Conservation (phyloP, 73 alveolate species). For the Paramecium pentaurelia region DNA sequence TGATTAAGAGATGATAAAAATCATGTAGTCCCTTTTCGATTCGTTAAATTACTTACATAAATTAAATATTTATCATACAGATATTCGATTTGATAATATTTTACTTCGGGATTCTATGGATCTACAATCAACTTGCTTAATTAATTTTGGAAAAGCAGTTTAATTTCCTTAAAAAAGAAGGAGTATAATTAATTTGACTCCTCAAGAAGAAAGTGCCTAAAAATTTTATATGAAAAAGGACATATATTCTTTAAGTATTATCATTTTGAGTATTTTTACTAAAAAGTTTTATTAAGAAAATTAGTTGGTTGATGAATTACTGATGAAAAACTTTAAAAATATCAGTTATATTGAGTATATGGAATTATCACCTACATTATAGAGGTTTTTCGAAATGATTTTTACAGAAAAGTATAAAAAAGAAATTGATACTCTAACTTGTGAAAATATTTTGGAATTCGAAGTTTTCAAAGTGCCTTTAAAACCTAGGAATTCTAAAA, state of each 20-base stretch:
- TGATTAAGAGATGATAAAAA: constrained; percentile 40
- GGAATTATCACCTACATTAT: neutral
- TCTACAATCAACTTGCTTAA: neutral
- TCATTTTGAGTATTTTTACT: neutral
- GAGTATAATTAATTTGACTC: neutral
- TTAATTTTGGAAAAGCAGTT: neutral
- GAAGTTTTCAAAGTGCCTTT: neutral
- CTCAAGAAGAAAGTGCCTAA: neutral
- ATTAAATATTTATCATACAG: constrained; percentile 28
- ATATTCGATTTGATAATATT: constrained; percentile 37
- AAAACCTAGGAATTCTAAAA: neutral
- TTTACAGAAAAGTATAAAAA: neutral
- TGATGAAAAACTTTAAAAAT: neutral
- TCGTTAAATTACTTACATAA: constrained; percentile 25
- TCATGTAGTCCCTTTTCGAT: neutral
- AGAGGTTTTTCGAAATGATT: neutral
- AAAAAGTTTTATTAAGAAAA: neutral
- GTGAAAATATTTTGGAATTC: neutral
- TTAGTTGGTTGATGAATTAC: neutral
- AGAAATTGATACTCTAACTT: neutral
- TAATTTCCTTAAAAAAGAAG: neutral
- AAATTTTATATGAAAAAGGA: neutral
- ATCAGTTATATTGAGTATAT: neutral
- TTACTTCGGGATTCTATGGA: neutral
- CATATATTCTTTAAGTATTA: neutral